A percentile compares a stretch with the other conserved stretches of the same genome.
Conservation (phyloP, 441 rosid genomes). For the Dalechampia spathulata region DNA sequence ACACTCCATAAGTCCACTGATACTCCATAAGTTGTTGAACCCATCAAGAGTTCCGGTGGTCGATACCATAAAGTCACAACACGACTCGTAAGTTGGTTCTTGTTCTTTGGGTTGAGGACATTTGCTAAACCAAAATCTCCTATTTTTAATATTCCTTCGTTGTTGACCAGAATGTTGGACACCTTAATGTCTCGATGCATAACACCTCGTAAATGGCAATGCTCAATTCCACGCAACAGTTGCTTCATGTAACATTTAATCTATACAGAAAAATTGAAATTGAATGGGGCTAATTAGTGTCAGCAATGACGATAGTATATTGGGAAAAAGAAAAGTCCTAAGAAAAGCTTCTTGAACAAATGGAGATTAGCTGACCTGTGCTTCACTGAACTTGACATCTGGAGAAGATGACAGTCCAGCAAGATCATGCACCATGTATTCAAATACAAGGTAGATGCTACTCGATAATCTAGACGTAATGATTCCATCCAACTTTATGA, state of each 20-base stretch:
- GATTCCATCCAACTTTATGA: slow-evolving; percentile 74
- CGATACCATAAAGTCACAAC: slow-evolving; percentile 94
- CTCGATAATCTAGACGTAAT: slow-evolving; percentile 66
- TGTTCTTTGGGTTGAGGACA: slow-evolving; percentile 38
- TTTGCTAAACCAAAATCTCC: slow-evolving; percentile 91
- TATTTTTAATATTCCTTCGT: slow-evolving; percentile 64
- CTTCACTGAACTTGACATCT: slow-evolving; percentile 49
- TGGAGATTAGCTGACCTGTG: slow-evolving; percentile 44
- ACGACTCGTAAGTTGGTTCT: slow-evolving; percentile 65
- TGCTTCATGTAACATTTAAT: slow-evolving; percentile 90
- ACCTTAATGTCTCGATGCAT: slow-evolving; percentile 84
- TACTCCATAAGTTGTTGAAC: slow-evolving; percentile 73
- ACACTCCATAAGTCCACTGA: slow-evolving; percentile 87
- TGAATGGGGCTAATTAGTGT: too few species aligned
- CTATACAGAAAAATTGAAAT: slow-evolving; percentile 35
- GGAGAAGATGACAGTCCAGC: slow-evolving; percentile 66
- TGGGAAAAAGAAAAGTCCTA: background rate
- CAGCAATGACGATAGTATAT: too few species aligned
- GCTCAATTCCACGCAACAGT: slow-evolving; percentile 71
- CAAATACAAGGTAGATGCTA: slow-evolving; percentile 78
- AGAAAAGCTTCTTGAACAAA: background rate
- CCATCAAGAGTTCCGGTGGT: slow-evolving; percentile 95
- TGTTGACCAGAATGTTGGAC: slow-evolving; percentile 79
- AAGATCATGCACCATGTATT: slow-evolving; percentile 96
- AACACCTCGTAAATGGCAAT: slow-evolving; percentile 71